Evolutionary conservation across 129 eudicot species (phyloP).

Genomic region (Scalesia atractyloides): DNA sequence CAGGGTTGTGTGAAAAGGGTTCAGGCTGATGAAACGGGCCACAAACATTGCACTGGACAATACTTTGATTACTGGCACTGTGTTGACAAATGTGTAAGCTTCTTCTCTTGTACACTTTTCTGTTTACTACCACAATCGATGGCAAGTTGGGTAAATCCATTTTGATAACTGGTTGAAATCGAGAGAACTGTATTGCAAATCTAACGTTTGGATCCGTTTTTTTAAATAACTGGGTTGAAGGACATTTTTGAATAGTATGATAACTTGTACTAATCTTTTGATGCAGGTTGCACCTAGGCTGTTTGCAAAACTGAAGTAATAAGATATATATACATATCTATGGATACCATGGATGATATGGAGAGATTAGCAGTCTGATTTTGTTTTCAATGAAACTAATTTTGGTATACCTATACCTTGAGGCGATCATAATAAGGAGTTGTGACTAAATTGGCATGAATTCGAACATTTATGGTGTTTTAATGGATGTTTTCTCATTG

Average conservation of each 20-base stretch:
- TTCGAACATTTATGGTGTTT: constrained; percentile 15
- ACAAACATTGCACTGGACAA: constrained; percentile 93
- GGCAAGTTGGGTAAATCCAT: neutral
- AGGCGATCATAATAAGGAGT: constrained; percentile 48
- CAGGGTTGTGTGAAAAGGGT: constrained; percentile 80
- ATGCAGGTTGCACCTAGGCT: constrained; percentile 79
- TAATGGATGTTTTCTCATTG: constrained; percentile 14
- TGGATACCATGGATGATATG: constrained; percentile 14
- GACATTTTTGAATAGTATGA: neutral
- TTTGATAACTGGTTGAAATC: too few species aligned
- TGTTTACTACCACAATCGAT: neutral
- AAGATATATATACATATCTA: constrained; percentile 8
- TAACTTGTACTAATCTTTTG: neutral
- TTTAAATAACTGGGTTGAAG: neutral
- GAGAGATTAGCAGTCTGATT: constrained; percentile 4
- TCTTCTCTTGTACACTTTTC: neutral
- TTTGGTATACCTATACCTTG: constrained; percentile 37
- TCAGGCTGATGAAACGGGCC: constrained; percentile 81
- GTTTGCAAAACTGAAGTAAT: constrained; percentile 61
- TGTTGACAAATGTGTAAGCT: constrained; percentile 80
- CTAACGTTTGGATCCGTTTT: neutral
- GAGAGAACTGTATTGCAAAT: neutral
- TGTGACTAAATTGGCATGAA: constrained; percentile 34
- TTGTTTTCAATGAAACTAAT: constrained; percentile 25
- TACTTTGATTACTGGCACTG: constrained; percentile 90